Percentiles rank a stretch among this genome's conserved stretches.
phyloP scores from a whole-genome alignment of 148 eudicot species.

The Silene uniflora region DNA sequence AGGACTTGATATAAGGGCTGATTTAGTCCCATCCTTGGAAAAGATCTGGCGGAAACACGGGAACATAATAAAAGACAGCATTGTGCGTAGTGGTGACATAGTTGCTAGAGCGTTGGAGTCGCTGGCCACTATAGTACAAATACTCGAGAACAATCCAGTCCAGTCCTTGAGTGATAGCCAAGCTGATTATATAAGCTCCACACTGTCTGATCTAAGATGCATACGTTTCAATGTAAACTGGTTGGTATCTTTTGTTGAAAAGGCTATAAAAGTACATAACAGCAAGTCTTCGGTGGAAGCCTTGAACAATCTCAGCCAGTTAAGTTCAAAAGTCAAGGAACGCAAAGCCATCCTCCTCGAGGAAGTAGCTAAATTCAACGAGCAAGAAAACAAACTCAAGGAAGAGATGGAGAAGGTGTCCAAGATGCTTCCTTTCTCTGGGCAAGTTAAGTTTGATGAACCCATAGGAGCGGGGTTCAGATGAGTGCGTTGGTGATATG shows the following conservation, averaged over 20 bases:
- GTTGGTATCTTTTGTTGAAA: slow-evolving; percentile 11
- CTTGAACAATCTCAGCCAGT: neutral
- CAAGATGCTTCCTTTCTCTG: neutral
- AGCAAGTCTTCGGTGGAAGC: slow-evolving; percentile 9
- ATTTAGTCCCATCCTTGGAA: slow-evolving; percentile 14
- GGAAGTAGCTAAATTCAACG: neutral
- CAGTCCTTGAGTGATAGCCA: slow-evolving; percentile 1
- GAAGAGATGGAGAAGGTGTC: slow-evolving; percentile 1
- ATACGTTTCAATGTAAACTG: slow-evolving; percentile 11
- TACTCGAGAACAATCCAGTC: neutral
- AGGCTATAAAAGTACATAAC: slow-evolving; percentile 12
- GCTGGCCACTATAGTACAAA: slow-evolving; percentile 19
- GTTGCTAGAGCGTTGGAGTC: slow-evolving; percentile 15
- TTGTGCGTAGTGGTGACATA: slow-evolving; percentile 8
- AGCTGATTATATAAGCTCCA: slow-evolving; percentile 16
- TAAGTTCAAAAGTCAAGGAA: neutral
- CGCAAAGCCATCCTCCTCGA: neutral
- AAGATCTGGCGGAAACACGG: slow-evolving; percentile 16
- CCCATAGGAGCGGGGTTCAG: slow-evolving; percentile 1
- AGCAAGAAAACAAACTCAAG: slow-evolving; percentile 1
- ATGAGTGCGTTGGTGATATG: neutral
- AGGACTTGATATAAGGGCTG: slow-evolving; percentile 11
- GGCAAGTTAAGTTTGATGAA: neutral
- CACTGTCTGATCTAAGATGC: slow-evolving; percentile 11
- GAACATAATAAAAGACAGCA: slow-evolving; percentile 1